Evolutionary conservation across 805 yeast species (phyloP).

Genomic region (Candida ovalis): DNA sequence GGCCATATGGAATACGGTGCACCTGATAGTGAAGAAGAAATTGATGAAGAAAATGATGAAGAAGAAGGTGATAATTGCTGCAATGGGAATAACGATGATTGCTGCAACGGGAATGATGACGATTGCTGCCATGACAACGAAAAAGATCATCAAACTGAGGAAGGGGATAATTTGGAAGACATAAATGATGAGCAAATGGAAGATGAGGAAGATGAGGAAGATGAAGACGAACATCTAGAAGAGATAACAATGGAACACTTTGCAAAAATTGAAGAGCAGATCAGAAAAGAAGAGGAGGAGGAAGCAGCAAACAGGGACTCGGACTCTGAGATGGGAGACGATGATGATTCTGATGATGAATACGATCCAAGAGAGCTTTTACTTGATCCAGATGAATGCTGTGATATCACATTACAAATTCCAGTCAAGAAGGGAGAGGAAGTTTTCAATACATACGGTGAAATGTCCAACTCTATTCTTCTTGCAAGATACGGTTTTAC

Average conservation of each 20-base stretch:
- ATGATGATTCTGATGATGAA: conserved; percentile 14
- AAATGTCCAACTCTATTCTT: conserved; percentile 58
- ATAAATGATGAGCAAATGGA: conserved; percentile 15
- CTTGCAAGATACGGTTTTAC: conserved; percentile 80
- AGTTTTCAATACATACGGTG: conserved; percentile 81
- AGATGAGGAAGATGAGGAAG: conserved; percentile 20
- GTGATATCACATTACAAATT: conserved; percentile 58
- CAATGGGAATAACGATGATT: too few species aligned
- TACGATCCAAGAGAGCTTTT: conserved; percentile 32
- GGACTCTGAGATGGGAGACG: conserved; percentile 19
- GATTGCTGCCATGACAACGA: too few species aligned
- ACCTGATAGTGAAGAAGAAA: conserved; percentile 29
- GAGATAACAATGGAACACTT: conserved; percentile 34
- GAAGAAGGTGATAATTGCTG: conserved; percentile 25
- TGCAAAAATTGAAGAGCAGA: conserved; percentile 26
- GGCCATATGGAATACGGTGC: conserved; percentile 29
- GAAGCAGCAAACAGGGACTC: conserved; percentile 25
- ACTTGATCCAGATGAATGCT: conserved; percentile 48
- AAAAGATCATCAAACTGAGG: conserved; percentile 23
- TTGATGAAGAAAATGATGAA: conserved; percentile 26
- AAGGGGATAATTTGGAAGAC: conserved; percentile 22
- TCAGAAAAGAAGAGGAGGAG: conserved; percentile 17
- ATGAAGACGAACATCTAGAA: conserved; percentile 15
- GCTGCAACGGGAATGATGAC: too few species aligned
- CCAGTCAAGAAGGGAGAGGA: conserved; percentile 50